A percentile compares a stretch with the other conserved stretches of the same genome.
phyloP scores from a whole-genome alignment of 768 basidiomycete species.

The Tylopilus vinaceipallidus region DNA sequence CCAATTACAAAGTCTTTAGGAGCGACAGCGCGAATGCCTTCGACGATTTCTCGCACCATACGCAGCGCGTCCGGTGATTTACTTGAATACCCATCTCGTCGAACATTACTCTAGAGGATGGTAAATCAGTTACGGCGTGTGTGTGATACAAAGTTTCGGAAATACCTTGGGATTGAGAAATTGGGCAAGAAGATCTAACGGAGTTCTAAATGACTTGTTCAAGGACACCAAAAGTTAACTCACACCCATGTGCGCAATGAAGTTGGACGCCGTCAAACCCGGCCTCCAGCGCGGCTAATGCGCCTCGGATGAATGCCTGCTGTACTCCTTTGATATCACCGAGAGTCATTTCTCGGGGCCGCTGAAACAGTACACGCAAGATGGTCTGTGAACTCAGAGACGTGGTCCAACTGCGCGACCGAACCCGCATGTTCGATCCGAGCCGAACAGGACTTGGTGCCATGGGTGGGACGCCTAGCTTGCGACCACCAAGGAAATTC shows the following conservation, averaged over 20 bases:
- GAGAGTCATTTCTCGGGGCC: constrained; percentile 55
- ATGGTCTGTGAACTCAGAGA: constrained; percentile 18
- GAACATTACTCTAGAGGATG: constrained; percentile 43
- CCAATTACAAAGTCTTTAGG: constrained; percentile 67
- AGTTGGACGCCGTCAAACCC: constrained; percentile 88
- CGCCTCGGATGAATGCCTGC: constrained; percentile 63
- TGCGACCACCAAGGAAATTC: constrained; percentile 68
- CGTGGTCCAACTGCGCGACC: constrained; percentile 3
- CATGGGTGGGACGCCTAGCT: constrained; percentile 55
- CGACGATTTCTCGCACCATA: constrained; percentile 55
- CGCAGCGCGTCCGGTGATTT: constrained; percentile 44
- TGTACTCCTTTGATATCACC: constrained; percentile 62
- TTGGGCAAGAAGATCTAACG: constrained; percentile 70
- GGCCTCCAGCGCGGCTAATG: constrained; percentile 56
- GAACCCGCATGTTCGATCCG: constrained; percentile 28
- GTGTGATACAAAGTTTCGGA: neutral
- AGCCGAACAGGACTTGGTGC: constrained; percentile 68
- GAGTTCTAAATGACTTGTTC: neutral
- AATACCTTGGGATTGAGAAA: constrained; percentile 73
- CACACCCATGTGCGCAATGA: constrained; percentile 85
- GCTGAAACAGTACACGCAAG: constrained; percentile 55
- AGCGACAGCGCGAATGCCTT: constrained; percentile 51
- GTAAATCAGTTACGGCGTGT: constrained; percentile 18
- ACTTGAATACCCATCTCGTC: constrained; percentile 60
- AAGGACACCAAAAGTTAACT: constrained; percentile 30